Base-by-base conservation (phyloP, 106 monocot genomes). In the Dioscorea alata region DNA sequence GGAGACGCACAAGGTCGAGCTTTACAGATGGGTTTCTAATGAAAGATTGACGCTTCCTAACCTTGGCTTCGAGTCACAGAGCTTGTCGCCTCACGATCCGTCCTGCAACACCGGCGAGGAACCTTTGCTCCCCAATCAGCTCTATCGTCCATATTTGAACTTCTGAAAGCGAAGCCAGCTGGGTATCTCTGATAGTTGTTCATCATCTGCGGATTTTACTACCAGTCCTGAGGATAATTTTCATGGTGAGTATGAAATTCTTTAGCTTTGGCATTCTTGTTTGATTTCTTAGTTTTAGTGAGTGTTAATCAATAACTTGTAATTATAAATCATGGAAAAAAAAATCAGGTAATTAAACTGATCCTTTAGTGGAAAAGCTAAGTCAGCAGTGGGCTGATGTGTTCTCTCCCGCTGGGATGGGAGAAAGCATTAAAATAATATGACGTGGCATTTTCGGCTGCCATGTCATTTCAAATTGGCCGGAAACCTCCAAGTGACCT, bases 341-440 rank as follows among this genome's bases (percentile, higher is more conserved):
- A 23, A 61, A 63, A 69, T 70, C 60, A 61, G 33, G n/a, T 33
- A 1, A 59, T 24, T 34, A 42, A 19, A 14, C 15, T 25, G 12
- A 6, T 42, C 28, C 49, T 51, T 56, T 12, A 23, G 61, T 59
- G 12, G 71, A 78, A 19, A 68, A 50, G n/a, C n/a, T n/a, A n/a
- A n/a, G n/a, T n/a, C n/a, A n/a, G n/a, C n/a, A n/a, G n/a, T n/a
- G n/a, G n/a, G n/a, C n/a, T n/a, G n/a, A n/a, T n/a, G n/a, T n/a
- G n/a, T n/a, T n/a, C n/a, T n/a, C n/a, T n/a, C n/a, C n/a, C n/a
- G n/a, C n/a, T n/a, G n/a, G n/a, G n/a, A n/a, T n/a, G n/a, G n/a
- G n/a, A n/a, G n/a, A n/a, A n/a, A n/a, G n/a, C n/a, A n/a, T n/a
- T n/a, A n/a, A n/a, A n/a, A n/a, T n/a, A n/a, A n/a, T n/a, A n/a